These are phyloP conservation scores for Pelargonium hybrid DNA, from an alignment of 441 rosid genomes.

Conservation along the genomic window DNA sequence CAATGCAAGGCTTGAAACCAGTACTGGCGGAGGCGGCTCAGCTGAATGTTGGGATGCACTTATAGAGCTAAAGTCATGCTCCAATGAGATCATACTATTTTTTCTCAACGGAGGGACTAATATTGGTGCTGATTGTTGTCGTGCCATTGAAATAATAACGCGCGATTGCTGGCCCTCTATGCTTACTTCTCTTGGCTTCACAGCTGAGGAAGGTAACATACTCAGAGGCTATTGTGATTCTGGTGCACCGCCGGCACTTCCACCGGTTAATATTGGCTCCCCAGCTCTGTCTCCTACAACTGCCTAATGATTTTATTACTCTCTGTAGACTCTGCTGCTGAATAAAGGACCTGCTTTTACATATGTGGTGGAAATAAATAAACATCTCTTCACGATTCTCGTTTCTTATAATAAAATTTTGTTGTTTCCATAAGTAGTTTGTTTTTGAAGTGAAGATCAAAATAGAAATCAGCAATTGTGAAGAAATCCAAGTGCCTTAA, in stretches of 20 bases:
- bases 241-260: slow-evolving; percentile 7
- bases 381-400: too few relatives aligned
- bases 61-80: slow-evolving; percentile 44
- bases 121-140: slow-evolving; percentile 41
- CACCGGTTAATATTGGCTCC: slow-evolving; percentile 5
- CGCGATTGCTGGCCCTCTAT: slow-evolving; percentile 48
- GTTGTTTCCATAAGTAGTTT: too few relatives aligned
- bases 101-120: slow-evolving; percentile 42
- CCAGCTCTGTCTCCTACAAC: neutral
- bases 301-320: too few relatives aligned
- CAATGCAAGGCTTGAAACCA: slow-evolving; percentile 31
- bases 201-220: slow-evolving; percentile 34
- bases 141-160: slow-evolving; percentile 35
- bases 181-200: slow-evolving; percentile 47
- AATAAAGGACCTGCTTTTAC: too few relatives aligned
- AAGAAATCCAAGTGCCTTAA: too few relatives aligned
- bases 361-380: too few relatives aligned
- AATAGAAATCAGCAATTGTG: too few relatives aligned
- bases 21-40: slow-evolving; percentile 28
- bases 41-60: slow-evolving; percentile 51
- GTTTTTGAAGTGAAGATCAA: too few relatives aligned
- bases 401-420: too few relatives aligned
- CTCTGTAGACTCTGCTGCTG: too few relatives aligned
- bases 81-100: slow-evolving; percentile 44
- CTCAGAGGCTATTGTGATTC: slow-evolving; percentile 36